phyloP scores from a whole-genome alignment of 2,329 filamentous ascomycete genomes.

The Ceratocystis ficicola region DNA sequence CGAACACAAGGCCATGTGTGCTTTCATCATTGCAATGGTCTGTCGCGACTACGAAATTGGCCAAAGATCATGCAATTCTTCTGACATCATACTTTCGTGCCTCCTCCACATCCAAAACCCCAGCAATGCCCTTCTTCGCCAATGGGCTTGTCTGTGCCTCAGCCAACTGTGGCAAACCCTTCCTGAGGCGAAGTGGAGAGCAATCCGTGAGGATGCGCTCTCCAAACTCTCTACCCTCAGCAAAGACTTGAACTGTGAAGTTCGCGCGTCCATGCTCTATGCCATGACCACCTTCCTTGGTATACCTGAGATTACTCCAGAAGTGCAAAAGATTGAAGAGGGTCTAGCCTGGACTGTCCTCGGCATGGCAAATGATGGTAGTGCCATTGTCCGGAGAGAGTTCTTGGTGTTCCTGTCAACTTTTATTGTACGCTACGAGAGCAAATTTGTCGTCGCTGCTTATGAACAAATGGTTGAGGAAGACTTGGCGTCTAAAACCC shows the following conservation, averaged over 20 bases:
- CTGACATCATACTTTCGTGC: slow-evolving; percentile 81
- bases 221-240: slow-evolving; percentile 67
- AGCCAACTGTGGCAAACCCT: slow-evolving; percentile 90
- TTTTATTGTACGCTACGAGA: slow-evolving; percentile 81
- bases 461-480: slow-evolving; percentile 86
- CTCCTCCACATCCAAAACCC: slow-evolving; percentile 71
- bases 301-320: slow-evolving; percentile 82
- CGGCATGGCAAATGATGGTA: slow-evolving; percentile 87
- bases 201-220: slow-evolving; percentile 79
- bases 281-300: slow-evolving; percentile 89
- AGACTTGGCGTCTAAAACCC: slow-evolving; percentile 51
- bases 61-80: slow-evolving; percentile 80
- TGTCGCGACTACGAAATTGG: slow-evolving; percentile 91
- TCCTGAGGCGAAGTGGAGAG: slow-evolving; percentile 87
- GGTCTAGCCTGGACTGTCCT: slow-evolving; percentile 78
- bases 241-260: slow-evolving; percentile 80
- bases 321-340: slow-evolving; percentile 83
- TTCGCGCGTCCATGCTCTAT: slow-evolving; percentile 83
- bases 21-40: slow-evolving; percentile 93
- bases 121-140: slow-evolving; percentile 75
- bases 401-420: slow-evolving; percentile 86
- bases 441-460: slow-evolving; percentile 80
- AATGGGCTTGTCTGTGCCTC: slow-evolving; percentile 92
- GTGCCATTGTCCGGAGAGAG: slow-evolving; percentile 86
- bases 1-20: slow-evolving; percentile 97